Conservation (phyloP, 2,329 filamentous ascomycete genomes). For the Claviceps pusilla region DNA sequence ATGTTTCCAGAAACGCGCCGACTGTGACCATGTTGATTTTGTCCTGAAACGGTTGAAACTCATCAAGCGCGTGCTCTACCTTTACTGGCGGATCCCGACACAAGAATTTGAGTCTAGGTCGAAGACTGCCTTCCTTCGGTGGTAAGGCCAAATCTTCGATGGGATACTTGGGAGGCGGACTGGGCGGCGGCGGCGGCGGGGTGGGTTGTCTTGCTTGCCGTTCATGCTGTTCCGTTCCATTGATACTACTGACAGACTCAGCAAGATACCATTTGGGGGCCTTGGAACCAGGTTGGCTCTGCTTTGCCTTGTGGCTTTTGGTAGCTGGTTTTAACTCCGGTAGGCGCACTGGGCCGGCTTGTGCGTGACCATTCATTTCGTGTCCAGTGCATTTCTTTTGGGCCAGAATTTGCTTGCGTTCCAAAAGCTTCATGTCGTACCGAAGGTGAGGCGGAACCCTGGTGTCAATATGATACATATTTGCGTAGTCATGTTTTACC, state of each 20-base stretch:
- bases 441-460: conserved; percentile 69
- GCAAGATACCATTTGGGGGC: conserved; percentile 25
- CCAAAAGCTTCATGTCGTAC: conserved; percentile 63
- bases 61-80: conserved; percentile 21
- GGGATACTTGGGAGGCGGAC: conserved; percentile 77
- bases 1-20: conserved; percentile 75
- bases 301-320: conserved; percentile 53
- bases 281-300: conserved; percentile 23
- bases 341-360: conserved; percentile 39
- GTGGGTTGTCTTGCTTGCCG: conserved; percentile 19
- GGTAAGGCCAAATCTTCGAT: conserved; percentile 84
- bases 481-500: conserved; percentile 74
- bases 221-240: conserved; percentile 9
- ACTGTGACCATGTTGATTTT: conserved; percentile 71
- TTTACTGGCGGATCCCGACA: conserved; percentile 47
- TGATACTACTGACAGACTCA: conserved; percentile 22
- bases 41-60: conserved; percentile 6
- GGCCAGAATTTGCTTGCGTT: conserved; percentile 57
- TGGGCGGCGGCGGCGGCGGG: conserved; percentile 40
- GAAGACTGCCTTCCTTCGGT: conserved; percentile 47
- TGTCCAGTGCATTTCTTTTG: conserved; percentile 43
- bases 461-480: conserved; percentile 73
- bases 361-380: conserved; percentile 27
- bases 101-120: conserved; percentile 66
- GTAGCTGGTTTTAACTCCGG: conserved; percentile 60